A percentile compares a stretch with the other conserved stretches of the same genome.
phyloP scores from a whole-genome alignment of 106 monocot genomes.

The Hemerocallis citrina region DNA sequence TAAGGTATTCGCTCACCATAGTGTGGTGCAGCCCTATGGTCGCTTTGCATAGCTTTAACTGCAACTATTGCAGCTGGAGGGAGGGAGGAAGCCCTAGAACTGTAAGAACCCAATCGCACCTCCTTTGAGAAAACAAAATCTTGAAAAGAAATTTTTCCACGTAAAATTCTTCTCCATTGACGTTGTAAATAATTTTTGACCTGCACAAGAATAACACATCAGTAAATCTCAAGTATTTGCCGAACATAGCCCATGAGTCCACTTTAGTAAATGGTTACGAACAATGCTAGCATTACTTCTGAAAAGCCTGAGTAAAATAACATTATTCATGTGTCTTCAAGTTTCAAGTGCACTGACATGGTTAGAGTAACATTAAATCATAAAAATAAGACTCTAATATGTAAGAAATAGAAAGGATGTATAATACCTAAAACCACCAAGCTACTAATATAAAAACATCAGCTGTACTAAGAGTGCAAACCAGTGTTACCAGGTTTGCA shows the following conservation, averaged over 20 bases:
- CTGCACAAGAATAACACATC: constrained; percentile 23
- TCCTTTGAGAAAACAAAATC: constrained; percentile 98
- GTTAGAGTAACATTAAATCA: too few species aligned
- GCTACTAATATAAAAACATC: too few species aligned
- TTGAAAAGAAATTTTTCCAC: constrained; percentile 71
- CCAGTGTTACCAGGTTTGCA: too few species aligned
- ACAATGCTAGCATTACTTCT: too few species aligned
- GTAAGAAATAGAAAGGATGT: too few species aligned
- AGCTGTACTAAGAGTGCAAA: too few species aligned
- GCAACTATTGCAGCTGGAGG: constrained; percentile 98
- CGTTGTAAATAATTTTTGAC: constrained; percentile 76
- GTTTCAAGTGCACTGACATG: too few species aligned
- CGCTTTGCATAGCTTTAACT: constrained; percentile 55
- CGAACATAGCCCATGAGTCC: background rate
- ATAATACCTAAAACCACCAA: too few species aligned
- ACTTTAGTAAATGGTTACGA: background rate
- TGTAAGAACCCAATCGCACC: constrained; percentile 81
- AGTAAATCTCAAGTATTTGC: too few species aligned
- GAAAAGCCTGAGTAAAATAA: too few species aligned
- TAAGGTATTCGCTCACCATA: constrained; percentile 88
- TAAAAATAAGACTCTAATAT: too few species aligned
- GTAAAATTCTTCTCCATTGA: constrained; percentile 79
- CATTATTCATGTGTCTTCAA: too few species aligned
- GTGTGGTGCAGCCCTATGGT: constrained; percentile 67
- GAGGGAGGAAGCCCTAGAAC: constrained; percentile 47